These are phyloP conservation scores for Sarocladiaceae sp. DNA, from an alignment of 2,329 filamentous ascomycete genomes.

Conservation along the genomic window DNA sequence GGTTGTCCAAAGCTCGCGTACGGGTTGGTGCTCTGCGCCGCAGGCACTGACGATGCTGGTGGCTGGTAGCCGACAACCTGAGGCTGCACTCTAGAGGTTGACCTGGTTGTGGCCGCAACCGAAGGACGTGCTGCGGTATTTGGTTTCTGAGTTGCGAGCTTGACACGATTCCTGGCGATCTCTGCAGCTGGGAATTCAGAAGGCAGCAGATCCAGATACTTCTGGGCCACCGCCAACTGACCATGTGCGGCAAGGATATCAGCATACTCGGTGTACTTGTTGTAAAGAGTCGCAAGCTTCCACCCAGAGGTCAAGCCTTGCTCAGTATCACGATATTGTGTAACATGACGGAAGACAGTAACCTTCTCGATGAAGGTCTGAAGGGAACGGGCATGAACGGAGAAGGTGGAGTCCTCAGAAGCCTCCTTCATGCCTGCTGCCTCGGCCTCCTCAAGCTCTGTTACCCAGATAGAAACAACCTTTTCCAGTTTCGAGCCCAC, in stretches of 20 bases:
- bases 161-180: slow-evolving; percentile 76
- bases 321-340: slow-evolving; percentile 81
- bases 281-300: slow-evolving; percentile 84
- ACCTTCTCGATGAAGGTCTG: slow-evolving; percentile 98
- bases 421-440: slow-evolving; percentile 64
- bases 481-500: slow-evolving; percentile 96
- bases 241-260: slow-evolving; percentile 91
- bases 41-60: slow-evolving; percentile 24
- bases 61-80: slow-evolving; percentile 40
- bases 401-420: slow-evolving; percentile 74
- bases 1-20: slow-evolving; percentile 21
- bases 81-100: slow-evolving; percentile 34
- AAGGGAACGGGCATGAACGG: slow-evolving; percentile 79
- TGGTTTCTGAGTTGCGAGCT: slow-evolving; percentile 64
- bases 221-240: slow-evolving; percentile 77
- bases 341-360: slow-evolving; percentile 89
- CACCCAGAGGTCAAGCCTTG: slow-evolving; percentile 66
- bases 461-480: slow-evolving; percentile 89
- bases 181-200: slow-evolving; percentile 79
- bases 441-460: slow-evolving; percentile 81
- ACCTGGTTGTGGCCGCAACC: slow-evolving; percentile 24
- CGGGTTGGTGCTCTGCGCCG: slow-evolving; percentile 21
- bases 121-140: slow-evolving; percentile 19
- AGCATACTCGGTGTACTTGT: slow-evolving; percentile 95
- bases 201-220: slow-evolving; percentile 84